phyloP scores from a whole-genome alignment of 768 basidiomycete genomes.

The Kwoniella botswanensis region DNA sequence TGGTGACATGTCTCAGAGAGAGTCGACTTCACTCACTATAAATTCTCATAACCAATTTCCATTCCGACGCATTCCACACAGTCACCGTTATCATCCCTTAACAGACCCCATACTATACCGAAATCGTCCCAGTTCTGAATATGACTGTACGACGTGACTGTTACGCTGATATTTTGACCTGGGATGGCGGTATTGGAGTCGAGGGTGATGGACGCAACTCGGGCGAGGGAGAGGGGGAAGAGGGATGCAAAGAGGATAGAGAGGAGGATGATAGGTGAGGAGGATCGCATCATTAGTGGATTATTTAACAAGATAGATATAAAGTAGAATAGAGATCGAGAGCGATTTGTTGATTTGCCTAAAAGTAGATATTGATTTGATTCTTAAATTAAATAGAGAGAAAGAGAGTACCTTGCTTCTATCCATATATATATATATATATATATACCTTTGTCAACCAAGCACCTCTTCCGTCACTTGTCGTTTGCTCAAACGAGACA shows the following conservation, averaged over 20 bases:
- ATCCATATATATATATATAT: no score
- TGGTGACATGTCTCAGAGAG: background rate
- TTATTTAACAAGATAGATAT: no score
- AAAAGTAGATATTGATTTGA: no score
- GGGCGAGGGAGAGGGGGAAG: slow-evolving; percentile 2
- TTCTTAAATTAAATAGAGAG: no score
- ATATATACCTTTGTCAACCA: no score
- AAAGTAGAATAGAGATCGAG: no score
- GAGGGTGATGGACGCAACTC: slow-evolving; percentile 12
- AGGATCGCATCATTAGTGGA: background rate
- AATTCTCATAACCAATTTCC: slow-evolving; percentile 22
- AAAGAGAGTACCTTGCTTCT: no score
- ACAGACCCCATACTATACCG: slow-evolving; percentile 15
- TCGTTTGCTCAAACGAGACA: no score
- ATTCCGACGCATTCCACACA: slow-evolving; percentile 16
- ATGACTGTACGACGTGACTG: slow-evolving; percentile 3
- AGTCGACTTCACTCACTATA: slow-evolving; percentile 19
- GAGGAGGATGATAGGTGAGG: background rate
- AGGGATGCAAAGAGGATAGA: background rate
- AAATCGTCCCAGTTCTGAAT: slow-evolving; percentile 33
- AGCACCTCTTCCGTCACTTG: no score
- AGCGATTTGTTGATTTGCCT: no score
- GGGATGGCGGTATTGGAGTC: slow-evolving; percentile 4
- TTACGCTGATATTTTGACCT: slow-evolving; percentile 14
- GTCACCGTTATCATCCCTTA: background rate